These are phyloP conservation scores for Obelidium mucronatum DNA, from an alignment of 192 early-diverging fungal genomes.

Conservation along the genomic window DNA sequence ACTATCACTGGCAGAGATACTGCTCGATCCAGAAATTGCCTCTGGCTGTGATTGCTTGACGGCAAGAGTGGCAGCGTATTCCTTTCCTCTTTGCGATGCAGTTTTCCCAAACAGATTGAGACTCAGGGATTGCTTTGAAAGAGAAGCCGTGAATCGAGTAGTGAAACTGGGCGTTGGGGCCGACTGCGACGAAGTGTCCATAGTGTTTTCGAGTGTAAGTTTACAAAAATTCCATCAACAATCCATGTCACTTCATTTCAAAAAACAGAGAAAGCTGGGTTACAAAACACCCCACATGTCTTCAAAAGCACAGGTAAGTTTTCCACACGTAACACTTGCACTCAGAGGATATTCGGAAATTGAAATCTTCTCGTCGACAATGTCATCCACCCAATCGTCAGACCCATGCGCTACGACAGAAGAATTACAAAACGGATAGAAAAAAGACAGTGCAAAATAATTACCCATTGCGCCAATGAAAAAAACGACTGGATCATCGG, in stretches of 20 bases:
- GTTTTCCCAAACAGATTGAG: no score
- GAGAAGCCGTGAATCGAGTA: no score
- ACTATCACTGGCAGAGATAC: no score
- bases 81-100: neutral
- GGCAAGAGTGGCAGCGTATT: neutral
- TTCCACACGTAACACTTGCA: slow-evolving; percentile 96
- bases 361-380: slow-evolving; percentile 97
- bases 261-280: no score
- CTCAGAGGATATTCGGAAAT: slow-evolving; percentile 96
- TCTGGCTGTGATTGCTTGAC: neutral
- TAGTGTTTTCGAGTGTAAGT: no score
- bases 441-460: neutral
- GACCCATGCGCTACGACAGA: slow-evolving; percentile 74
- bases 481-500: slow-evolving; percentile 84
- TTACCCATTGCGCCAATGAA: slow-evolving; percentile 91
- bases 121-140: no score
- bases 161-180: no score
- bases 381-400: slow-evolving; percentile 94
- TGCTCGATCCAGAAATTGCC: no score
- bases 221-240: no score
- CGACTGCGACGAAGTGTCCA: no score
- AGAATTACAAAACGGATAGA: neutral
- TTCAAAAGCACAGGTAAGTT: slow-evolving; percentile 87
- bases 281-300: slow-evolving; percentile 90
- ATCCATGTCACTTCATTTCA: no score